These are phyloP conservation scores for Backusella sp. DNA, from an alignment of 192 early-diverging fungal species.

Conservation along the genomic window DNA sequence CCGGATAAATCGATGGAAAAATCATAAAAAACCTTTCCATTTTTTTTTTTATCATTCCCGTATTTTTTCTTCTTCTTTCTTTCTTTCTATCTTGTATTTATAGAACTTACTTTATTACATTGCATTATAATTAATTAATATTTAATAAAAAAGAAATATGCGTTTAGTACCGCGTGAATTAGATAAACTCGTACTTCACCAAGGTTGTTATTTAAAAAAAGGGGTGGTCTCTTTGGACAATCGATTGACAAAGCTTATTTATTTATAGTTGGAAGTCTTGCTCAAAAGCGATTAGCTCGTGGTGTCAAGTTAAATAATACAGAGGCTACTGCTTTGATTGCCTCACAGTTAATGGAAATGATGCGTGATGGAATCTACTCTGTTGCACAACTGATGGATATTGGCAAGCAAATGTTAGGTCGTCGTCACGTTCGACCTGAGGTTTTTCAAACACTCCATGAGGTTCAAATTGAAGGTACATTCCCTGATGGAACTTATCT, in stretches of 20 bases:
- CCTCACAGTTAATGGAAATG: conserved; percentile 81
- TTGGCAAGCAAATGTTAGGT: conserved; percentile 88
- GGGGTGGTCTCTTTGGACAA: background rate
- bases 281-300: conserved; percentile 87
- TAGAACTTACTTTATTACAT: background rate
- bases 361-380: conserved; percentile 88
- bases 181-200: conserved; percentile 89
- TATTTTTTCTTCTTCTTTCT: background rate
- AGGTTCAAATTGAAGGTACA: conserved; percentile 92
- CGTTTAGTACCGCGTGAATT: conserved; percentile 86
- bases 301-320: conserved; percentile 86
- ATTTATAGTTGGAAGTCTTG: conserved; percentile 68
- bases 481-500: conserved; percentile 93
- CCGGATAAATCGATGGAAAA: background rate
- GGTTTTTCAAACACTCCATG: conserved; percentile 67
- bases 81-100: background rate
- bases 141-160: conserved; percentile 40
- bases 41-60: background rate
- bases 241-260: background rate
- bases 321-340: conserved; percentile 88
- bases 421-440: conserved; percentile 77
- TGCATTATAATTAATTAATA: background rate
- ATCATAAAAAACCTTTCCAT: background rate
- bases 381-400: conserved; percentile 83
- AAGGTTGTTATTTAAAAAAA: conserved; percentile 38